Evolutionary conservation across 805 yeast species (phyloP).

Genomic region (Kluyveromyces wickerhamii): DNA sequence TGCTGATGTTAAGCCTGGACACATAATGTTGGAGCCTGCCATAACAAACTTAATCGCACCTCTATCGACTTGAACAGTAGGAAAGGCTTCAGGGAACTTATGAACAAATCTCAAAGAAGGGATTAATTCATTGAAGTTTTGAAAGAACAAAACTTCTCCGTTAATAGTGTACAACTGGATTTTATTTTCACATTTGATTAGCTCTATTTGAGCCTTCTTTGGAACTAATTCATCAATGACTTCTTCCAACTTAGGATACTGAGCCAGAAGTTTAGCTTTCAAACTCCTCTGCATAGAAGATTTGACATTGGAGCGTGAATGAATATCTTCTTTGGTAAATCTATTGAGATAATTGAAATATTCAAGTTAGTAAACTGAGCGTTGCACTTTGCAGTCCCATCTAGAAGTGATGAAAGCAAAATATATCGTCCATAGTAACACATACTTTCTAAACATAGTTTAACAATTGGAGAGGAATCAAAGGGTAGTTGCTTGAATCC

Average conservation of each 20-base stretch:
- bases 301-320: constrained; percentile 84
- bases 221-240: constrained; percentile 79
- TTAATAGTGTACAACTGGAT: constrained; percentile 71
- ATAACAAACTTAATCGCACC: constrained; percentile 94
- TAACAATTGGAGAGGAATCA: too few relatives aligned
- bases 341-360: constrained; percentile 21
- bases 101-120: constrained; percentile 74
- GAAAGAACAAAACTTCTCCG: constrained; percentile 66
- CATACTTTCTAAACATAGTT: constrained; percentile 10
- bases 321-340: constrained; percentile 79
- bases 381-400: too few relatives aligned
- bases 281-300: constrained; percentile 92
- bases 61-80: constrained; percentile 82
- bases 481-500: too few relatives aligned
- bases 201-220: constrained; percentile 73
- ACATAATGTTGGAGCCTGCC: constrained; percentile 96
- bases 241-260: constrained; percentile 67
- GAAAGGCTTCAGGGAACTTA: constrained; percentile 75
- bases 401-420: neutral
- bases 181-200: constrained; percentile 84
- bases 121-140: constrained; percentile 69
- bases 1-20: constrained; percentile 84
- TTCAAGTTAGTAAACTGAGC: constrained; percentile 5
- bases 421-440: neutral
- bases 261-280: constrained; percentile 61